Evolutionary conservation across 106 monocot genomes (phyloP), one percentile per base, ranked within the genome.

Genomic region (Vanilla planifolia): DNA sequence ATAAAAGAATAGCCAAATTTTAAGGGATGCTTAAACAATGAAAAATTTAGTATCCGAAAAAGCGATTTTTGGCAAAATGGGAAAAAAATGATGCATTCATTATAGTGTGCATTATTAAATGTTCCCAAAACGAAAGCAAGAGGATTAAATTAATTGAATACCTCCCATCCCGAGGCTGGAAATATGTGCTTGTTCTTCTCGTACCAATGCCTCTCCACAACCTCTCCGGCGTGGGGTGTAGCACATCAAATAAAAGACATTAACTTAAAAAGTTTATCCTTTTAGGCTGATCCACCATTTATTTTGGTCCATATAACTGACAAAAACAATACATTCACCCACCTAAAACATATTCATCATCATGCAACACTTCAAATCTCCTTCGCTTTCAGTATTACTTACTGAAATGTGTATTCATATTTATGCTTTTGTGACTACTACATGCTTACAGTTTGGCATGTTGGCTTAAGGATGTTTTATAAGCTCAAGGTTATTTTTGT

Each of bases 111-210:
- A 25, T 51, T 11, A 51, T 51, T 23, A 51, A 24, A 51, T 26
- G 25, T 2, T 6, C 26, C 25, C 28, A 51, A 9, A 51, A 13
- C 9, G 29, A 55, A 75, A 41, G 48, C 34, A n/a, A 7, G 19
- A n/a, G 24, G 15, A 23, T 25, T 20, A 5, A 46, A n/a, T 3
- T 10, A 8, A 22, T 51, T 32, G 43, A 61, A 4, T 74, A 92
- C 98, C 98, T 98, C 98, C 98, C 98, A 98, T 88, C 98, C 87
- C 0, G 91, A 98, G 15, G 98, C 98, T 59, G 98, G 98, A 59
- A 98, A 98, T 67, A 98, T 98, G 33, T 98, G 98, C 65, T 98
- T 98, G 73, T 98, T 98, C 73, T 98, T 98, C 50, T 98, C 98
- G 43, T 92, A 98, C 98, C 98, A 98, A 45, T 98, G 98, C 61